Conservation (phyloP, 129 eudicot species). For the Flaveria trinervia region DNA sequence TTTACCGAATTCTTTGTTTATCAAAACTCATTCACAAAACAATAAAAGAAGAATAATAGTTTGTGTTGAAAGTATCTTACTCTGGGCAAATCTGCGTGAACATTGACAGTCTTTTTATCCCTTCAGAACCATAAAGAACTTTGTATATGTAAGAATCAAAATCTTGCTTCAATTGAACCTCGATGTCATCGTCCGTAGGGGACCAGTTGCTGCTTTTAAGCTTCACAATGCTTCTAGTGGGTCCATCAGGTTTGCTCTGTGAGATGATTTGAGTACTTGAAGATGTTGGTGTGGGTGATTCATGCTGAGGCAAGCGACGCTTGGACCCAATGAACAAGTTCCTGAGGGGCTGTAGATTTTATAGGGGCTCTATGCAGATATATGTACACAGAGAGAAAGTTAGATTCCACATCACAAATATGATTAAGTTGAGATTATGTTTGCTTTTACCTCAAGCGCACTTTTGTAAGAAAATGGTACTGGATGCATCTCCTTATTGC, state of each 20-base stretch:
- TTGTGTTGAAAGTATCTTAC: conserved; percentile 16
- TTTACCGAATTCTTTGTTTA: conserved; percentile 16
- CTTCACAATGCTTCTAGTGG: conserved; percentile 24
- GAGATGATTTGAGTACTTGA: conserved; percentile 27
- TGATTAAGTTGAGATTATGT: conserved; percentile 16
- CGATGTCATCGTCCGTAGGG: conserved; percentile 38
- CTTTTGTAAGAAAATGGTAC: conserved; percentile 35
- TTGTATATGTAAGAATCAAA: conserved; percentile 30
- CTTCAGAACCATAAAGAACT: conserved; percentile 26
- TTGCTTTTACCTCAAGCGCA: conserved; percentile 26
- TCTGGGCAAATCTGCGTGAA: conserved; percentile 36
- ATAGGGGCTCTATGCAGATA: conserved; percentile 34
- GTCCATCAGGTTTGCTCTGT: conserved; percentile 22
- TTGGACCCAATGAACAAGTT: conserved; percentile 33
- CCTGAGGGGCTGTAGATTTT: conserved; percentile 28
- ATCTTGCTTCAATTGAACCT: conserved; percentile 24
- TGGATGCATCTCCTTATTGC: conserved; percentile 33
- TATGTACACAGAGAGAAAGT: background rate
- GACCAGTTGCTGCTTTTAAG: conserved; percentile 36
- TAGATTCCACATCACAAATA: background rate
- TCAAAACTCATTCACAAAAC: conserved; percentile 30
- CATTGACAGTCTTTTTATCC: conserved; percentile 32
- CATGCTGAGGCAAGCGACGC: conserved; percentile 30
- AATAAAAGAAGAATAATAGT: conserved; percentile 19
- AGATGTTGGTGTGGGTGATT: conserved; percentile 22